Base-by-base conservation (phyloP, 106 monocot genomes). In the Iris macrosiphon region DNA sequence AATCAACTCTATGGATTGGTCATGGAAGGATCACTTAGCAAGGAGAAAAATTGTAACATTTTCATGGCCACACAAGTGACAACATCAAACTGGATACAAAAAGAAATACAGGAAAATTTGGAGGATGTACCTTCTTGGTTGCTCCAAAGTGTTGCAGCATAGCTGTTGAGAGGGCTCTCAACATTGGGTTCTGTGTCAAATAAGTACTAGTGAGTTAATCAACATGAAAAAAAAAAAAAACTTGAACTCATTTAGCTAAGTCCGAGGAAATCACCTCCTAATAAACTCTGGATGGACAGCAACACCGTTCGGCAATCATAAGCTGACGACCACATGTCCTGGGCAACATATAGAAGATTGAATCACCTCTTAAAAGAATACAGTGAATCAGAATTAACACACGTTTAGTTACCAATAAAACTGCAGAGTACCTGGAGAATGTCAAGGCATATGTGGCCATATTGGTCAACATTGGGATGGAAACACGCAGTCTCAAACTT, bases 301-400 rank as follows among this genome's bases (percentile, higher is more conserved):
- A 82, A 63, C 20, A 82, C 49, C 1, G 82, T 72, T 69, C 76
- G 59, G 55, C 82, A 82, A 68, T 82, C 82, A 62, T 82, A 77
- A 0, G 82, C 82, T 43, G 82, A 82, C 31, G 82, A 76, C 82
- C 82, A 82, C 76, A 76, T 82, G 41, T 82, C 82, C 82, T 82
- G 50, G 14, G 49, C 7, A 59, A n/a, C 44, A 55, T 25, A 31
- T 13, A 57, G 39, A 7, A 52, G 21, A 43, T 5, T 33, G 21
- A 10, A 21, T 18, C 19, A 55, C 1, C 10, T 49, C 23, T 11
- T 11, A 4, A 21, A 40, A 41, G 10, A 15, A 51, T 16, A 30
- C 1, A 31, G 20, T 1, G 10, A 24, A 11, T n/a, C n/a, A 52
- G 13, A 31, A 22, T 65, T 51, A 24, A 39, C n/a, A n/a, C n/a